phyloP scores from a whole-genome alignment of 345 rosid species.

The Gossypioides kirkii region DNA sequence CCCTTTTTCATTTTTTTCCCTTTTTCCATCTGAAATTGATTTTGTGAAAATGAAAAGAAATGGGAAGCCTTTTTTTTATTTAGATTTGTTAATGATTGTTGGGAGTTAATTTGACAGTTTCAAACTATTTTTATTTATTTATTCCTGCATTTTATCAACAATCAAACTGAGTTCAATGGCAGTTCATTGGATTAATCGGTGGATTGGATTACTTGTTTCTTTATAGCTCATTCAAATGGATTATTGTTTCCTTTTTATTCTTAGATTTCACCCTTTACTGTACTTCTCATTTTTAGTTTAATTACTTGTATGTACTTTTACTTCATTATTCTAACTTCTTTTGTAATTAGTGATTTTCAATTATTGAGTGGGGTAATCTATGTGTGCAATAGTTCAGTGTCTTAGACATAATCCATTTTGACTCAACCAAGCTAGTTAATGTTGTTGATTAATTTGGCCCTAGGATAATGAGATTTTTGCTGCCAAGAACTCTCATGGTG shows the following conservation, averaged over 20 bases:
- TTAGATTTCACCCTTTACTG: neutral
- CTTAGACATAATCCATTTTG: neutral
- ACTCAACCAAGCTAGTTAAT: slow-evolving; percentile 1
- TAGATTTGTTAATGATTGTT: neutral
- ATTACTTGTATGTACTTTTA: neutral
- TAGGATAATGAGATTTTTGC: neutral
- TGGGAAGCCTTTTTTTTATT: neutral
- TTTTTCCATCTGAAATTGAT: no score
- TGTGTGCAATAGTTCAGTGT: neutral
- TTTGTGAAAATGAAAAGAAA: neutral
- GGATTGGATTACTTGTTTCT: neutral
- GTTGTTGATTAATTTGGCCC: neutral
- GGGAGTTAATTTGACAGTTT: neutral
- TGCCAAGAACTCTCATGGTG: neutral
- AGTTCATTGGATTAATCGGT: neutral
- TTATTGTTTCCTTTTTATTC: neutral
- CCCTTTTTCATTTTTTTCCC: neutral
- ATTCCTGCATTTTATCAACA: slow-evolving; percentile 6
- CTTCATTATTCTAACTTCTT: neutral
- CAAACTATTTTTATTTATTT: neutral
- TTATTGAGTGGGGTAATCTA: neutral
- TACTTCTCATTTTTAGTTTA: neutral
- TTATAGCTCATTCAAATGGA: neutral
- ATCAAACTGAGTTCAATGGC: neutral
- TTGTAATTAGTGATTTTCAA: neutral